A percentile compares a stretch with the other conserved stretches of the same genome.
Evolutionary conservation across 306 rosid species (phyloP).

Genomic region (Quercus berberidifolia): DNA sequence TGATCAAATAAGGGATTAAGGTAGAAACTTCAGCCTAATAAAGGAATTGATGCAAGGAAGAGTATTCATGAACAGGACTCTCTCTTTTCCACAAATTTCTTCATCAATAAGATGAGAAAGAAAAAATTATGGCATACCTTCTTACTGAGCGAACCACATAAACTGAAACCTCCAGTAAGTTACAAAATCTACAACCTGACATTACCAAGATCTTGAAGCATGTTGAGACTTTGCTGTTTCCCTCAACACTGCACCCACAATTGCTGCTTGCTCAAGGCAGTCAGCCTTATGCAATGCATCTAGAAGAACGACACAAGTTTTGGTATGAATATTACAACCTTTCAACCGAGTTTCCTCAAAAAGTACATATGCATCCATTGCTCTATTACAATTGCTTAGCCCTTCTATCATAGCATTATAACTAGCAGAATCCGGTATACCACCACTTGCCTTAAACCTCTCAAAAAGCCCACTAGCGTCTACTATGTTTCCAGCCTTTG

Average conservation of each 20-base stretch:
- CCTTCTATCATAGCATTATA: conserved; percentile 90
- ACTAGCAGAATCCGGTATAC: conserved; percentile 74
- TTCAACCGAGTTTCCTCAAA: conserved; percentile 83
- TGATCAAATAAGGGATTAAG: conserved; percentile 1
- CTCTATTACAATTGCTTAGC: conserved; percentile 65
- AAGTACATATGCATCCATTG: conserved; percentile 75
- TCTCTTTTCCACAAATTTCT: background rate
- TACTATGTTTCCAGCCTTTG: conserved; percentile 75
- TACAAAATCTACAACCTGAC: conserved; percentile 2
- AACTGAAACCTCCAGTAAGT: conserved; percentile 8
- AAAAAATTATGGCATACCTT: background rate
- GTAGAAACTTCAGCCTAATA: conserved; percentile 17
- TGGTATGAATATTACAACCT: conserved; percentile 67
- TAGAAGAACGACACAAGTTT: conserved; percentile 81
- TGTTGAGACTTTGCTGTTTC: conserved; percentile 89
- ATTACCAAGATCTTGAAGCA: conserved; percentile 67
- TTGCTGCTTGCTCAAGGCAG: conserved; percentile 90
- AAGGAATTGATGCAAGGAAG: conserved; percentile 15
- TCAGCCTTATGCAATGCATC: conserved; percentile 89
- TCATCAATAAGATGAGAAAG: background rate
- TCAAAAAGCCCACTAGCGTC: conserved; percentile 72
- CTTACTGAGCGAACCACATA: conserved; percentile 5
- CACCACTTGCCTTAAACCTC: conserved; percentile 73
- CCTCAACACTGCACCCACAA: conserved; percentile 82
- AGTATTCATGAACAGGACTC: background rate